phyloP scores from a whole-genome alignment of 2,329 filamentous ascomycete genomes.

The Aspergillus sp. region DNA sequence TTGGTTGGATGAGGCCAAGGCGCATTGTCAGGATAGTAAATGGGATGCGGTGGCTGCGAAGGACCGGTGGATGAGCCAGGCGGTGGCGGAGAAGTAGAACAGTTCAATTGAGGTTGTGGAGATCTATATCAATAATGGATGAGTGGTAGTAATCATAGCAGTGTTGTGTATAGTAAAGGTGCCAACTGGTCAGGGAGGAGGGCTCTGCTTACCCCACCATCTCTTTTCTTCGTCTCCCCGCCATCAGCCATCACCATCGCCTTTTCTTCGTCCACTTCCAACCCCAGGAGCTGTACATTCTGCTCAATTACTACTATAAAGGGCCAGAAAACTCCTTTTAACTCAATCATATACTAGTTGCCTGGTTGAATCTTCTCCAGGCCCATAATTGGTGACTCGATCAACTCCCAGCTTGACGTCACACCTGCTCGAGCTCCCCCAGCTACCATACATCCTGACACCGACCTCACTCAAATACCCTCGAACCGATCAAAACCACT shows the following conservation, averaged over 20 bases:
- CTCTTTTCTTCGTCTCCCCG: neutral
- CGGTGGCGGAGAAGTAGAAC: neutral
- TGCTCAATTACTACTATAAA: neutral
- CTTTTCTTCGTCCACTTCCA: neutral
- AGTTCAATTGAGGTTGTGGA: neutral
- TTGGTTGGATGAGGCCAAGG: conserved; percentile 46
- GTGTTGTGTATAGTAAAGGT: too few species aligned
- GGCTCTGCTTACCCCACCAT: too few species aligned
- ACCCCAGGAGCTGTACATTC: neutral
- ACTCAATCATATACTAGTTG: neutral
- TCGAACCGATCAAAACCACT: neutral
- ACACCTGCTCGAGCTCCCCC: neutral
- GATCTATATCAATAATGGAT: neutral
- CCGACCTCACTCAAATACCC: neutral
- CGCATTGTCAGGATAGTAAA: conserved; percentile 7
- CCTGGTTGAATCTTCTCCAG: too few species aligned
- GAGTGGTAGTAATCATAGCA: too few species aligned
- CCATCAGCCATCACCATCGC: neutral
- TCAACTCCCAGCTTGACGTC: neutral
- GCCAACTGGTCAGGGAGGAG: too few species aligned
- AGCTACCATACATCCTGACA: too few species aligned
- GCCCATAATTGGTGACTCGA: too few species aligned
- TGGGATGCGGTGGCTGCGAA: conserved; percentile 5
- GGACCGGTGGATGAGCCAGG: conserved; percentile 1
- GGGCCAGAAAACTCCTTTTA: neutral